Evolutionary conservation across 768 basidiomycete genomes (phyloP).

Genomic region (Collybiopsis luxurians): DNA sequence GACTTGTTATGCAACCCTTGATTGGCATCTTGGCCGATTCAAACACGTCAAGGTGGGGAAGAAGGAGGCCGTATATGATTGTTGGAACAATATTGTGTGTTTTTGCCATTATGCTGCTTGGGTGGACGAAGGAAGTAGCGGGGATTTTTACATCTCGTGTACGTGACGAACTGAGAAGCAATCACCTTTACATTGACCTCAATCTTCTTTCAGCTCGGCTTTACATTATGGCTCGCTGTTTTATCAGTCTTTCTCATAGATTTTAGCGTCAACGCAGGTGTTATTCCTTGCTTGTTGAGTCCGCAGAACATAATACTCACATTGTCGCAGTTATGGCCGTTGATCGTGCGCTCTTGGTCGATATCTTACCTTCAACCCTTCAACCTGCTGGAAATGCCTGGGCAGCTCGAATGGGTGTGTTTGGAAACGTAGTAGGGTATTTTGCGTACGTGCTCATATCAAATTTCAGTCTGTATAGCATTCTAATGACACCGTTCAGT

Average conservation of each 20-base stretch:
- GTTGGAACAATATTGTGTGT: constrained; percentile 64
- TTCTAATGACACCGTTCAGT: constrained; percentile 30
- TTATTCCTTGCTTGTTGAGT: neutral
- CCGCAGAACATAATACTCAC: no score
- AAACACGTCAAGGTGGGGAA: constrained; percentile 78
- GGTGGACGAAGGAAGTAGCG: constrained; percentile 75
- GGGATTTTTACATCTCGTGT: constrained; percentile 33
- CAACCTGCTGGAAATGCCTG: constrained; percentile 92
- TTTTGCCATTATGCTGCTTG: constrained; percentile 75
- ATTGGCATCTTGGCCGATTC: constrained; percentile 87
- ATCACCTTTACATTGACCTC: neutral
- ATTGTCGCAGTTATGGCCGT: constrained; percentile 79
- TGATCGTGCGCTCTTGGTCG: constrained; percentile 88
- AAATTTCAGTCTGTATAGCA: neutral
- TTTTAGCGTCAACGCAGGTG: constrained; percentile 59
- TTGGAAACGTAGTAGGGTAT: constrained; percentile 85
- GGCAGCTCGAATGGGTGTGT: constrained; percentile 89
- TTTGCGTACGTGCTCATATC: constrained; percentile 61
- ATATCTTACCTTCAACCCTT: constrained; percentile 67
- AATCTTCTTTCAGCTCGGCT: constrained; percentile 37
- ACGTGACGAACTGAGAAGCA: neutral
- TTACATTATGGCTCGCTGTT: constrained; percentile 70
- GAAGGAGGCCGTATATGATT: constrained; percentile 86
- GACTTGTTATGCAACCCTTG: constrained; percentile 87
- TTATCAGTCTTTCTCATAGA: constrained; percentile 66